Base-by-base conservation (phyloP, 768 basidiomycete genomes). In the Amanita subjunquillea region DNA sequence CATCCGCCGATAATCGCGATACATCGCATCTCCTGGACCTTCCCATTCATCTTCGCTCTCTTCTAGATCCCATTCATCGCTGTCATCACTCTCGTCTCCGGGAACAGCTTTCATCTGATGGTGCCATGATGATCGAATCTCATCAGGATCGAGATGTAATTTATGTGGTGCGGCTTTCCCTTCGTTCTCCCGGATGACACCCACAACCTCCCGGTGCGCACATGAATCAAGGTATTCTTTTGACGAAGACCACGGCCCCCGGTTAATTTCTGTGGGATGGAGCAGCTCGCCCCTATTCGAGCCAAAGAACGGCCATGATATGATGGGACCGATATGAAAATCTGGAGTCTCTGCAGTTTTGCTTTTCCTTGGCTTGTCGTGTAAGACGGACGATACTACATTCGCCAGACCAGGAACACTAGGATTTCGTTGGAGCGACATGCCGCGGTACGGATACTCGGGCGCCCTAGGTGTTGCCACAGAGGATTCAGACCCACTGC, bases 281-380 rank as follows among this genome's bases (percentile, higher is more conserved):
- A 65, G 57, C 22, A 88, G 74, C 54, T 87, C 83, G 30, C 89
- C 89, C 38, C 90, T 76, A 57, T 84, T 82, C 3, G 87, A 85
- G 43, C 89, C 89, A 63, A 92, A 92, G 73, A 91, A 92, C 1
- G 89, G 85, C 89, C 90, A 92, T 3, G 88, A 90, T 47, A 91
- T 79, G 60, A 92, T 91, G 6, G 85, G 85, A 3, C 89, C 89
- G 41, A 91, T 72, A 47, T 83, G 78, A 65, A 75, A 79, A 48
- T 75, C 70, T 34, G 23, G 56, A 43, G 55, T 34, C 43, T 39
- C 70, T 34, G 25, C 55, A 43, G 56, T 29, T 46, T 36, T n/a
- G 48, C 55, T 43, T 59, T 30, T 9, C 57, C 58, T 36, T 54
- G 66, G 53, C 52, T 58, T 42, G 55, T 55, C 43, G 56, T 58